These are phyloP conservation scores for Alternaria gaisen DNA, from an alignment of 2,329 filamentous ascomycete genomes.

Conservation along the genomic window DNA sequence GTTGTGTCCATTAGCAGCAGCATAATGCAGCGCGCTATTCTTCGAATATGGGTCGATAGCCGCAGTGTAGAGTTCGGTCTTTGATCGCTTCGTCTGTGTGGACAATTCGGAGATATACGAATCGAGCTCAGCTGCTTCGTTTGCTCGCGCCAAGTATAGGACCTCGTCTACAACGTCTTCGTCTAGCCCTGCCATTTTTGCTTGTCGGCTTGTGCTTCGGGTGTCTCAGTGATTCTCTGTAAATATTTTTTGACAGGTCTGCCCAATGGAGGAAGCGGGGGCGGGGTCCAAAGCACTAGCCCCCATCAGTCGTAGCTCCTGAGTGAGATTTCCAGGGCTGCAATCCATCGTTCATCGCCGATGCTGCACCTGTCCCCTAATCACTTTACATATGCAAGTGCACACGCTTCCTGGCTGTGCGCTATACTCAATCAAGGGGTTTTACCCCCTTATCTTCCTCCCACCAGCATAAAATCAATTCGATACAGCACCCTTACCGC, in stretches of 20 bases:
- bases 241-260: constrained; percentile 25
- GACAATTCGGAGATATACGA: constrained; percentile 67
- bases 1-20: constrained; percentile 85
- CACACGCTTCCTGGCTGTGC: constrained; percentile 7
- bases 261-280: constrained; percentile 28
- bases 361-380: constrained; percentile 9
- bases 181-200: constrained; percentile 38
- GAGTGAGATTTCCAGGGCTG: neutral
- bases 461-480: constrained; percentile 17
- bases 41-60: constrained; percentile 79
- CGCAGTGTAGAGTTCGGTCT: constrained; percentile 70
- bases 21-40: constrained; percentile 87
- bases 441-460: constrained; percentile 15
- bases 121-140: constrained; percentile 76
- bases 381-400: constrained; percentile 14
- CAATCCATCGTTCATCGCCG: neutral
- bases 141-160: constrained; percentile 83
- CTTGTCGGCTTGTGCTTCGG: constrained; percentile 6
- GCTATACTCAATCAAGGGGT: constrained; percentile 7
- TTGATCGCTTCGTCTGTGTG: constrained; percentile 66
- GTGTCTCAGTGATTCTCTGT: constrained; percentile 4
- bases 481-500: constrained; percentile 23
- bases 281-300: constrained; percentile 22
- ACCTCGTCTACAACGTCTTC: constrained; percentile 91
- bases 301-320: constrained; percentile 6